Percentiles rank a stretch among this genome's conserved stretches.
Evolutionary conservation across 2,329 filamentous ascomycete species (phyloP).

Genomic region (Eutypella sp.): DNA sequence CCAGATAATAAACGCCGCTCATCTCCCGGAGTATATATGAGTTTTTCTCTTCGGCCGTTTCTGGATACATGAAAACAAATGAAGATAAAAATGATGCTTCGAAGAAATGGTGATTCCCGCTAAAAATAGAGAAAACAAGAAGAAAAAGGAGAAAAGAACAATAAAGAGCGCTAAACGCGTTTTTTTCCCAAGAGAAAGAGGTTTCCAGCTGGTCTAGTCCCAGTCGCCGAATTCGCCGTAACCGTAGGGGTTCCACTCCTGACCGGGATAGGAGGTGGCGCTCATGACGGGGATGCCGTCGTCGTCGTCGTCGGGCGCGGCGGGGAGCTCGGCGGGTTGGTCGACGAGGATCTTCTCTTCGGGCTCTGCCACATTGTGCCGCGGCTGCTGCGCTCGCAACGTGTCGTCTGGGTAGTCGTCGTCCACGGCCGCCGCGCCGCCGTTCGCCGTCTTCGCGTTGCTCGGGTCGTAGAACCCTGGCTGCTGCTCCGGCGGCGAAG

Average conservation of each 20-base stretch:
- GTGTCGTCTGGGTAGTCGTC: slow-evolving; percentile 4
- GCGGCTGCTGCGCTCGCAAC: not conserved
- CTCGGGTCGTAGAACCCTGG: slow-evolving; percentile 1
- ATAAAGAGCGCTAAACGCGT: no score
- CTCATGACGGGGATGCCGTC: slow-evolving; percentile 45
- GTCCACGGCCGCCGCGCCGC: not conserved
- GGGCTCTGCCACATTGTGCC: slow-evolving; percentile 14
- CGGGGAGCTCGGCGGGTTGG: slow-evolving; percentile 23
- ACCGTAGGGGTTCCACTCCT: slow-evolving; percentile 48
- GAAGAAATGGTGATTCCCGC: no score
- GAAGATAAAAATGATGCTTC: no score
- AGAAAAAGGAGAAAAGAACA: no score
- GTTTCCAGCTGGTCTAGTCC: slow-evolving; percentile 10
- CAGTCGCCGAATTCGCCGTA: slow-evolving; percentile 30
- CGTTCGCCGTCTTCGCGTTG: not conserved
- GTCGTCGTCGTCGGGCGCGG: slow-evolving; percentile 27
- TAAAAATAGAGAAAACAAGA: no score
- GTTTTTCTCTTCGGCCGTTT: no score
- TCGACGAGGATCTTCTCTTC: slow-evolving; percentile 34
- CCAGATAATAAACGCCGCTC: no score
- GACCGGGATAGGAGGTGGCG: slow-evolving; percentile 51
- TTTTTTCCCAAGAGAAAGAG: not conserved
- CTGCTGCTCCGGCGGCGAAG: not conserved
- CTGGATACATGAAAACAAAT: no score
- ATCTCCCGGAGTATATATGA: no score